Evolutionary conservation across 116 monocot genomes (phyloP).

Genomic region (Phalaenopsis hybrid): DNA sequence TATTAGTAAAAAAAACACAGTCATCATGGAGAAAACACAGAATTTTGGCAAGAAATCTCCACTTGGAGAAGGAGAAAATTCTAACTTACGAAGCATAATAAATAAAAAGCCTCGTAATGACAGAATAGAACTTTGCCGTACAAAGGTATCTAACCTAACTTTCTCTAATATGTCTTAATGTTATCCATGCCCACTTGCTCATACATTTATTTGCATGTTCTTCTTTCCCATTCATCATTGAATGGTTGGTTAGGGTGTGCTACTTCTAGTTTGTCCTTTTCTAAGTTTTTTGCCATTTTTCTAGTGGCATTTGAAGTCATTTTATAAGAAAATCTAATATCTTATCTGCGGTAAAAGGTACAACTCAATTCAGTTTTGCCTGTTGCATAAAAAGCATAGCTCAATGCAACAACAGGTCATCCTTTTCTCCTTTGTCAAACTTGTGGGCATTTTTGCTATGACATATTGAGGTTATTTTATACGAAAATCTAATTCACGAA

Average conservation of each 20-base stretch:
- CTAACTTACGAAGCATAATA: constrained; percentile 12
- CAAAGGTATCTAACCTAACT: constrained; percentile 19
- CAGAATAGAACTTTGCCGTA: constrained; percentile 3
- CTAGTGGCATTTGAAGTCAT: background rate
- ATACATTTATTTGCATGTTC: background rate
- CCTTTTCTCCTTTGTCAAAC: background rate
- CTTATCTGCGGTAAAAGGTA: background rate
- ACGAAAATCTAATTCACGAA: background rate
- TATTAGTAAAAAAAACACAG: constrained; percentile 2
- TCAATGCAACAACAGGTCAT: background rate
- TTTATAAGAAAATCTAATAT: background rate
- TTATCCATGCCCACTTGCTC: background rate
- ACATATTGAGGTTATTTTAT: background rate
- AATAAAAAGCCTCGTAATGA: constrained; percentile 19
- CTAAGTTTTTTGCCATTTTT: background rate
- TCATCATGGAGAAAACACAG: background rate
- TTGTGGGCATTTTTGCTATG: background rate
- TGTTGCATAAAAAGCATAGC: background rate
- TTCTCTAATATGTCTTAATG: background rate
- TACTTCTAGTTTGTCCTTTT: background rate
- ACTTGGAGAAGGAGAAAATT: constrained; percentile 11
- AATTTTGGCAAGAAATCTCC: constrained; percentile 5
- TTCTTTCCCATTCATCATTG: background rate
- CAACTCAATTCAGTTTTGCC: background rate
- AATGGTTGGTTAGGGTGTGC: background rate